Percentiles rank a stretch among this genome's conserved stretches.
Evolutionary conservation across 257 asterid species (phyloP).

Genomic region (Ilex asprella): DNA sequence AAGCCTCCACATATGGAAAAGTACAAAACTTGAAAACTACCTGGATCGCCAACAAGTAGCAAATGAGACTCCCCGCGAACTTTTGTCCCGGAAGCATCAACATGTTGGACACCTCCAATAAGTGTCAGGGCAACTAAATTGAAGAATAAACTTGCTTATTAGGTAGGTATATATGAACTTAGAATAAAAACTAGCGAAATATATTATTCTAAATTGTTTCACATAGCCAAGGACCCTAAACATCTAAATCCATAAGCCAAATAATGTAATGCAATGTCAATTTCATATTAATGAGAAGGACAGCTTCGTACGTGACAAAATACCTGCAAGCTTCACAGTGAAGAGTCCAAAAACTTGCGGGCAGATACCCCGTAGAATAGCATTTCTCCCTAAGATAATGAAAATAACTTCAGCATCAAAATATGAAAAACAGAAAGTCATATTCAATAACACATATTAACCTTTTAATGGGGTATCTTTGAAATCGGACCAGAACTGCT

Average conservation of each 20-base stretch:
- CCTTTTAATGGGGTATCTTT: conserved; percentile 76
- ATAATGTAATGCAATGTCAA: background rate
- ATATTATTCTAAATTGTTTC: background rate
- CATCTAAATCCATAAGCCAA: background rate
- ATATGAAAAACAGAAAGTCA: conserved; percentile 5
- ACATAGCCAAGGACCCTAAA: background rate
- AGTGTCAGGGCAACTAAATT: conserved; percentile 55
- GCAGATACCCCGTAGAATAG: conserved; percentile 79
- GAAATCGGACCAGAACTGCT: conserved; percentile 80
- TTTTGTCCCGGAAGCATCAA: background rate
- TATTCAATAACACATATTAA: conserved; percentile 14
- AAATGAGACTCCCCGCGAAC: conserved; percentile 96
- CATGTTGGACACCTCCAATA: background rate
- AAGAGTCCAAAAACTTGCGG: conserved; percentile 98
- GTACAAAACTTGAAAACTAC: conserved; percentile 26
- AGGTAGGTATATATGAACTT: too few relatives aligned
- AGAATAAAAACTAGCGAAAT: background rate
- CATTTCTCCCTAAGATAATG: conserved; percentile 69
- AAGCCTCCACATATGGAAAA: too few relatives aligned
- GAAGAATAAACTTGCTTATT: conserved; percentile 16
- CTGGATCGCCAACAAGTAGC: conserved; percentile 99
- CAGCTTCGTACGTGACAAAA: conserved; percentile 5
- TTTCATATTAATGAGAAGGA: conserved; percentile 5
- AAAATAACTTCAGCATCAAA: background rate
- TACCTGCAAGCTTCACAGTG: conserved; percentile 98